Base-by-base conservation (phyloP, 108 stramenopile genomes). In the Pseudonitzschia multiseries region DNA sequence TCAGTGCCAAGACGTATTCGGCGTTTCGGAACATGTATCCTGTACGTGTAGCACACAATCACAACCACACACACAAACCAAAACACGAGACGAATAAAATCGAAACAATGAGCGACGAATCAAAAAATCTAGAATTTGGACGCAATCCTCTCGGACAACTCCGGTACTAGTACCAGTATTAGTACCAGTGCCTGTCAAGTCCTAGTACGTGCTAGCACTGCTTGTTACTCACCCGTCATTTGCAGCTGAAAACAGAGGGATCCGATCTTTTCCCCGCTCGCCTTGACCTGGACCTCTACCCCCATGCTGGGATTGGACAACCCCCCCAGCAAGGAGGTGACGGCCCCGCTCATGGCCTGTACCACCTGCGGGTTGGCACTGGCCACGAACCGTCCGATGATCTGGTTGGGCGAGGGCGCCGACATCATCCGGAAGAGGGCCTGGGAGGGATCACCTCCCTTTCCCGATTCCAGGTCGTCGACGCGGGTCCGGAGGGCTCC, bases 21-120 rank as follows among this genome's bases (percentile, higher is more conserved):
- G 91, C 95, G 71, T 96, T 96, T 13, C 95, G 90, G 57, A 94
- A 94, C 92, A 96, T 86, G 74, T 92, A 93, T 22, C 83, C 62
- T 63, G 13, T 6, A 28, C 14, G n/a, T n/a, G n/a, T 6, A 36
- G 36, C 36, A 36, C 36, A 6, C 36, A 36, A 36, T 6, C 53
- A 54, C 21, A 54, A 2, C 2, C 36, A 54, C 24, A 24, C 24
- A 54, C 53, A 24, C 24, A 24, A 2, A 24, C 21, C 5, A 2
- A 54, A 54, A 54, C 21, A 54, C 24, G 53, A 24, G 8, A 24
- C 24, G 6, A 2, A 36, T 6, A n/a, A n/a, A n/a, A n/a, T n/a
- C n/a, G n/a, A n/a, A n/a, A n/a, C n/a, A n/a, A n/a, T n/a, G n/a
- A n/a, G n/a, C n/a, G n/a, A n/a, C n/a, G n/a, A n/a, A n/a, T n/a